Evolutionary conservation across 768 basidiomycete genomes (phyloP), one percentile per base, ranked within the genome.

Genomic region (Termitomyces sp.): DNA sequence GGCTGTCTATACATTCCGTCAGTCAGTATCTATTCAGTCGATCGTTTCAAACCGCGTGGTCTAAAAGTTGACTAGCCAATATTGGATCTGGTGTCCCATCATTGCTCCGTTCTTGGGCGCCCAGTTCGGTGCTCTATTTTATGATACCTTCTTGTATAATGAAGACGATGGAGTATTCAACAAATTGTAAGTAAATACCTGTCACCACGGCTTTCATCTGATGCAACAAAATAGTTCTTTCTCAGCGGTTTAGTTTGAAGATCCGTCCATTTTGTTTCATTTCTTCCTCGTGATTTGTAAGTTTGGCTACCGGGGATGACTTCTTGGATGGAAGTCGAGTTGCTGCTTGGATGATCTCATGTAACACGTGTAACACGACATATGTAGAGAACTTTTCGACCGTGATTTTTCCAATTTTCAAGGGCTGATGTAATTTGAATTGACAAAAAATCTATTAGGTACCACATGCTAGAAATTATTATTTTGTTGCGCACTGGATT

Each of bases 51-150:
- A 41, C 3, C 16, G 58, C 13, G 23, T 16, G 20, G 36, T 33
- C 46, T 56, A 43, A 44, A 12, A 23, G 67, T 65, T 68, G 7
- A 28, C 64, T 57, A 81, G 79, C 61, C 87, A 90, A 13, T 46
- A 88, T 66, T 89, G 87, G 89, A 62, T 91, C 33, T 90, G 87
- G 88, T 83, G 82, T 63, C 83, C 85, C 6, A 67, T 88, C n/a
- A 68, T 87, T 16, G 87, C 75, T 2, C 82, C 87, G 4, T 77
- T 88, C 62, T 54, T 82, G 28, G 87, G 89, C n/a, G 87, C 79
- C 58, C 79, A 85, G 63, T 68, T 70, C 23, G 89, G 81, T 12
- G 73, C 79, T 6, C 70, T 84, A 53, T 68, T 83, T 58, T 91
- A 91, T 61, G 88, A 90, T 61, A 58, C 73, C 5, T 77, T 89